phyloP scores from a whole-genome alignment of 169 alveolate genomes.

The Plasmodium malariae region DNA sequence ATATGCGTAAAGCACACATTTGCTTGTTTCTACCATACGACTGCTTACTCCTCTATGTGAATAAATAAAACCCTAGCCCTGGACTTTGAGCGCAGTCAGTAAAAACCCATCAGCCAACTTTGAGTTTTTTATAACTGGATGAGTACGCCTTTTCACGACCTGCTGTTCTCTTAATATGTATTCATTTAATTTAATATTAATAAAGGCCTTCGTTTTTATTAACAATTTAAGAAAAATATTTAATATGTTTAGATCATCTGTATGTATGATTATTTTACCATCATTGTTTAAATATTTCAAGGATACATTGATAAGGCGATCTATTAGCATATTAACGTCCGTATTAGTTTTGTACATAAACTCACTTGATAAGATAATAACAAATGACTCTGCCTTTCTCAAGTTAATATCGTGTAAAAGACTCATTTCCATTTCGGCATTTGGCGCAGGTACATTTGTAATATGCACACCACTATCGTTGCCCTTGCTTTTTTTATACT shows the following conservation, averaged over 20 bases:
- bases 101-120: slow-evolving; percentile 60
- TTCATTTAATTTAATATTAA: slow-evolving; percentile 51
- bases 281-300: slow-evolving; percentile 58
- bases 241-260: slow-evolving; percentile 49
- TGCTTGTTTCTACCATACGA: not conserved
- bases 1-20: not conserved
- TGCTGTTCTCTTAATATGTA: slow-evolving; percentile 59
- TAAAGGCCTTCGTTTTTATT: slow-evolving; percentile 30
- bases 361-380: slow-evolving; percentile 46
- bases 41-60: not conserved
- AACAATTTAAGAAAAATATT: slow-evolving; percentile 28
- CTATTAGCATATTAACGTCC: slow-evolving; percentile 24
- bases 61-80: not conserved
- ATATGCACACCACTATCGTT: not conserved
- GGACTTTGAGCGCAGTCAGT: slow-evolving; percentile 54
- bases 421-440: slow-evolving; percentile 5
- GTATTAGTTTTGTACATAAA: slow-evolving; percentile 49
- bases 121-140: slow-evolving; percentile 57
- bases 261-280: slow-evolving; percentile 55
- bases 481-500: not conserved
- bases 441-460: not conserved
- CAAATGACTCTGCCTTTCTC: slow-evolving; percentile 65
- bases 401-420: slow-evolving; percentile 19
- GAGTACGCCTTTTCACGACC: slow-evolving; percentile 57
- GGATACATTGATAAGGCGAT: slow-evolving; percentile 25